Conservation (phyloP, 2,329 filamentous ascomycete species). For the Chrysoporthe puriensis region DNA sequence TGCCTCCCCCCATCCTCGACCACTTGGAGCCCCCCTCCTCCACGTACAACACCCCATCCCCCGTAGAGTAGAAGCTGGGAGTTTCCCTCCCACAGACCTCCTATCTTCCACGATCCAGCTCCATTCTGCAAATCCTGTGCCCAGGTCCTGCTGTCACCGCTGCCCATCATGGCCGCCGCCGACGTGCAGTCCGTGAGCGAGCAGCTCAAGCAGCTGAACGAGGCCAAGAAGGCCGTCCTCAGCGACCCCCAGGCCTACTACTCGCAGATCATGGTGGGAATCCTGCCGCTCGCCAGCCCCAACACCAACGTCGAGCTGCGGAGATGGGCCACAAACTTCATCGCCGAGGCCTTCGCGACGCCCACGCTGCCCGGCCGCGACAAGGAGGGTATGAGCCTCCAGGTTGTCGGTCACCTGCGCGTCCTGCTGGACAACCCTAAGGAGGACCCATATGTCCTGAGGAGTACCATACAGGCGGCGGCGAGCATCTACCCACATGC, state of each 20-base stretch:
- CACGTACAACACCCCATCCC: constrained; percentile 4
- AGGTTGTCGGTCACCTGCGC: constrained; percentile 77
- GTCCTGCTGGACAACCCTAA: constrained; percentile 70
- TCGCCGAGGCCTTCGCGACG: constrained; percentile 93
- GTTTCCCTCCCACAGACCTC: constrained; percentile 4
- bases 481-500: constrained; percentile 93
- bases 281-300: constrained; percentile 86
- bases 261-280: constrained; percentile 86
- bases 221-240: constrained; percentile 87
- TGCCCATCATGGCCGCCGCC: constrained; percentile 54
- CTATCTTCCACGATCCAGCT: not conserved
- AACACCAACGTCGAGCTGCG: constrained; percentile 77
- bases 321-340: constrained; percentile 94
- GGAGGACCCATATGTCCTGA: constrained; percentile 79
- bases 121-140: constrained; percentile 15
- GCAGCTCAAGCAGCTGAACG: constrained; percentile 85
- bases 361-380: constrained; percentile 77
- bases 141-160: not conserved
- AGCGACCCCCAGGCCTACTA: constrained; percentile 81
- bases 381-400: constrained; percentile 79
- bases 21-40: constrained; percentile 3
- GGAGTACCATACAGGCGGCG: constrained; percentile 83
- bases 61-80: constrained; percentile 29
- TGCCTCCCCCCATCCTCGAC: not conserved
- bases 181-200: constrained; percentile 63